Conservation (phyloP, 805 yeast species). For the Saturnispora sanitii region DNA sequence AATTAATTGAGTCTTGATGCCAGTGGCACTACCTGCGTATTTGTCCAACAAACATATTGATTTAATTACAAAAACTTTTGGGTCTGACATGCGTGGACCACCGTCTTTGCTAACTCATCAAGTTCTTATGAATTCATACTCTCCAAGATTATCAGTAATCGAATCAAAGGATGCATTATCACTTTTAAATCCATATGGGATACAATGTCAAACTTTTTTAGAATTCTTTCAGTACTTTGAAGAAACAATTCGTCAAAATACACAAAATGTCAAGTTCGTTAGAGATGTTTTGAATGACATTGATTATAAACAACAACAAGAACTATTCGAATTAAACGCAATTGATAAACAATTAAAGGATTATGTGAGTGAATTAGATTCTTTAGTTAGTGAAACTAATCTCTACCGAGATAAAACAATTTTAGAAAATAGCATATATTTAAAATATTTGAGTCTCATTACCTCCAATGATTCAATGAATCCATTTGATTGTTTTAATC, state of each 20-base stretch:
- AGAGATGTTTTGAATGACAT: slow-evolving; percentile 5
- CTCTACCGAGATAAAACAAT: background rate
- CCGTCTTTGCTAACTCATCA: slow-evolving; percentile 23
- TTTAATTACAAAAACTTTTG: slow-evolving; percentile 9
- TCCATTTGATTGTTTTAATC: slow-evolving; percentile 78
- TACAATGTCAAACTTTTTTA: slow-evolving; percentile 12
- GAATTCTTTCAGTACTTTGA: slow-evolving; percentile 23
- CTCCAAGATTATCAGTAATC: slow-evolving; percentile 27
- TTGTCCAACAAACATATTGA: too few species aligned
- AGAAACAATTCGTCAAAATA: background rate
- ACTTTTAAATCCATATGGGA: background rate
- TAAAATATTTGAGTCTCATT: slow-evolving; percentile 47
- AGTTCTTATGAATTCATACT: slow-evolving; percentile 21
- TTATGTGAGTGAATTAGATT: background rate
- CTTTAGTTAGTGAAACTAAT: background rate
- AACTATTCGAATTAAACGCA: background rate
- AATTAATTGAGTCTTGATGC: too few species aligned
- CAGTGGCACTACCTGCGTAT: too few species aligned
- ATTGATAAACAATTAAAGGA: slow-evolving; percentile 4
- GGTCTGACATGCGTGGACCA: slow-evolving; percentile 21
- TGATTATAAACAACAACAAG: background rate
- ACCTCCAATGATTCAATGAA: slow-evolving; percentile 51
- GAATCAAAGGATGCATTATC: slow-evolving; percentile 19
- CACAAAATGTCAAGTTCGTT: slow-evolving; percentile 9
- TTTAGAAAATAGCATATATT: slow-evolving; percentile 41